Percentiles rank a stretch among this genome's conserved stretches.
Evolutionary conservation across 75 land plant genomes (phyloP).

Genomic region (Sequoiadendron giganteum): DNA sequence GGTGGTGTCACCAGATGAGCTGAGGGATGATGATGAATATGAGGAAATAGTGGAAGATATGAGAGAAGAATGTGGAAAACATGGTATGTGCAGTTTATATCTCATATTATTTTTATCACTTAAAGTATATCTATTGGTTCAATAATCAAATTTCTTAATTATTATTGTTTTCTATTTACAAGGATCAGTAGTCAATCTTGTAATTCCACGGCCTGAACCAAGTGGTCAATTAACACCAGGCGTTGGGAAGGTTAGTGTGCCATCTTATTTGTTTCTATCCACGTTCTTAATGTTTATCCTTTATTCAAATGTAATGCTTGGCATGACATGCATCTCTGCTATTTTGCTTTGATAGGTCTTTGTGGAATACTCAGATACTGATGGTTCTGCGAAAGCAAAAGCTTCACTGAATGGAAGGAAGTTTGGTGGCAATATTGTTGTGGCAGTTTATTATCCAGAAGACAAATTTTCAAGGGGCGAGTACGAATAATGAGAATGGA

Average conservation of each 20-base stretch:
- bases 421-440: slow-evolving; percentile 81
- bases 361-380: slow-evolving; percentile 73
- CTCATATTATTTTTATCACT: no score
- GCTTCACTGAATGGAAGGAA: slow-evolving; percentile 71
- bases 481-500: slow-evolving; percentile 19
- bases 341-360: slow-evolving; percentile 54
- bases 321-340: background rate
- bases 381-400: slow-evolving; percentile 67
- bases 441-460: slow-evolving; percentile 82
- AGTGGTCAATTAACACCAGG: slow-evolving; percentile 43
- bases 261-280: background rate
- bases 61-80: slow-evolving; percentile 77
- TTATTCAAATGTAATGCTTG: background rate
- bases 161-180: background rate
- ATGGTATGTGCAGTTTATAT: slow-evolving; percentile 44
- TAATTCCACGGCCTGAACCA: slow-evolving; percentile 74
- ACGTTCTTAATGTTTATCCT: background rate
- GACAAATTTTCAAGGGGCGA: slow-evolving; percentile 75
- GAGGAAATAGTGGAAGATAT: slow-evolving; percentile 86
- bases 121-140: background rate
- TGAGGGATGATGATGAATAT: slow-evolving; percentile 65
- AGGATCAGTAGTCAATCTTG: slow-evolving; percentile 56
- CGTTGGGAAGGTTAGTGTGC: slow-evolving; percentile 65
- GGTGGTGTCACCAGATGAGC: slow-evolving; percentile 58
- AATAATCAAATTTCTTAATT: background rate